Percentiles rank a stretch among this genome's conserved stretches.
These are phyloP conservation scores for Globisporangium perplexum DNA, from an alignment of 352 stramenopile genomes.

Conservation along the genomic window DNA sequence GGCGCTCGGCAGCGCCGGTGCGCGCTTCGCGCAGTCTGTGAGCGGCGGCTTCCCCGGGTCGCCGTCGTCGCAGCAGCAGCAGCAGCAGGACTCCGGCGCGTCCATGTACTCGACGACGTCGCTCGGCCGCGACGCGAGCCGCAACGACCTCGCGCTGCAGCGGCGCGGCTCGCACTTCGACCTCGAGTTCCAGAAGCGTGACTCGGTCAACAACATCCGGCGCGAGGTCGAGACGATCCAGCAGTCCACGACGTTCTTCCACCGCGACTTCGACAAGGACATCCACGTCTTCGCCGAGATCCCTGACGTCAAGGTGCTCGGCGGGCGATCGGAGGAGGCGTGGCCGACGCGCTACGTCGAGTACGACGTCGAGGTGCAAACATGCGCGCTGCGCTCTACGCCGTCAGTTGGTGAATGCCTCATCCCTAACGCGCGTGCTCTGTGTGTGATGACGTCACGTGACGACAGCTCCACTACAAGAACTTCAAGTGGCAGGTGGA, in stretches of 20 bases:
- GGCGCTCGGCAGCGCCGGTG: not conserved
- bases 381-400: too few species aligned
- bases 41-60: not conserved
- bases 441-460: not conserved
- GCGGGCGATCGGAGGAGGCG: constrained; percentile 63
- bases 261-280: constrained; percentile 52
- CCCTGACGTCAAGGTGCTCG: constrained; percentile 50
- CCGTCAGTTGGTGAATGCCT: too few species aligned
- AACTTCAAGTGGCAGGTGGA: constrained; percentile 81
- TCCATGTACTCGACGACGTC: constrained; percentile 5
- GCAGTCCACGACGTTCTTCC: constrained; percentile 41
- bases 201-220: constrained; percentile 33
- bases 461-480: constrained; percentile 54
- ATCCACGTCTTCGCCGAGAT: constrained; percentile 75
- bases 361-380: constrained; percentile 72
- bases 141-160: constrained; percentile 7
- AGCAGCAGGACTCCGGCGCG: not conserved
- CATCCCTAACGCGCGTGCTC: too few species aligned
- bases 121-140: constrained; percentile 5
- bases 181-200: constrained; percentile 40
- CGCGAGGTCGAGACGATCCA: constrained; percentile 24
- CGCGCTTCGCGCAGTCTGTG: constrained; percentile 3
- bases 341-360: constrained; percentile 82
- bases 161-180: constrained; percentile 20
- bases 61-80: not conserved